These are phyloP conservation scores for Xanthoceras sorbifolium DNA, from an alignment of 345 rosid genomes.

Conservation along the genomic window DNA sequence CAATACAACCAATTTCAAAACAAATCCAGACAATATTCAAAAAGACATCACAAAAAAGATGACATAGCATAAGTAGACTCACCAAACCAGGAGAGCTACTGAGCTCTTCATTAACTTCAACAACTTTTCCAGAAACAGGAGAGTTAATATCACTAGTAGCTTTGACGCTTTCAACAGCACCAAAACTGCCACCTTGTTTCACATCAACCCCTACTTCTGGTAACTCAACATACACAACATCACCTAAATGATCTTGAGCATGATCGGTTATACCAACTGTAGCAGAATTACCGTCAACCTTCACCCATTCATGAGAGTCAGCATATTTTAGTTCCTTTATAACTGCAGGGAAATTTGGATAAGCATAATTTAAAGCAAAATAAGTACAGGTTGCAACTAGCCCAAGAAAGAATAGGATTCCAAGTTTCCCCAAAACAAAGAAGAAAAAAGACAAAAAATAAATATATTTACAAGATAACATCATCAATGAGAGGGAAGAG, in stretches of 20 bases:
- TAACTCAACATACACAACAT: constrained; percentile 90
- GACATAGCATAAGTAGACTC: constrained; percentile 37
- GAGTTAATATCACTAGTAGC: constrained; percentile 94
- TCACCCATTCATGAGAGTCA: constrained; percentile 94
- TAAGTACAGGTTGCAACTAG: constrained; percentile 2
- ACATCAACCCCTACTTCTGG: constrained; percentile 75
- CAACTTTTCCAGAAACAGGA: constrained; percentile 86
- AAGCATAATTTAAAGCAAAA: not conserved
- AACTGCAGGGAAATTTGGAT: constrained; percentile 42
- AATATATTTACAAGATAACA: not conserved
- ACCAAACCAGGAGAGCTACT: constrained; percentile 72
- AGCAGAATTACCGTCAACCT: constrained; percentile 71
- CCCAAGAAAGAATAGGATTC: not conserved
- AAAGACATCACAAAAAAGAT: not conserved
- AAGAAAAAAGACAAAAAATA: no score
- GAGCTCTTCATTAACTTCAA: constrained; percentile 73
- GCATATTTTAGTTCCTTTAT: constrained; percentile 82
- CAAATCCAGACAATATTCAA: not conserved
- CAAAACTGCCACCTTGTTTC: constrained; percentile 73
- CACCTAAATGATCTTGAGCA: constrained; percentile 96
- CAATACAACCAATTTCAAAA: not conserved
- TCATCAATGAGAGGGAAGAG: not conserved
- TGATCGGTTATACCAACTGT: constrained; percentile 94
- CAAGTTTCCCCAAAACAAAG: not conserved
- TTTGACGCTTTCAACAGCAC: constrained; percentile 99